Percentiles rank a stretch among this genome's conserved stretches.
phyloP scores from a whole-genome alignment of 1,139 yeast genomes.

The Blastobotrys aristatus region DNA sequence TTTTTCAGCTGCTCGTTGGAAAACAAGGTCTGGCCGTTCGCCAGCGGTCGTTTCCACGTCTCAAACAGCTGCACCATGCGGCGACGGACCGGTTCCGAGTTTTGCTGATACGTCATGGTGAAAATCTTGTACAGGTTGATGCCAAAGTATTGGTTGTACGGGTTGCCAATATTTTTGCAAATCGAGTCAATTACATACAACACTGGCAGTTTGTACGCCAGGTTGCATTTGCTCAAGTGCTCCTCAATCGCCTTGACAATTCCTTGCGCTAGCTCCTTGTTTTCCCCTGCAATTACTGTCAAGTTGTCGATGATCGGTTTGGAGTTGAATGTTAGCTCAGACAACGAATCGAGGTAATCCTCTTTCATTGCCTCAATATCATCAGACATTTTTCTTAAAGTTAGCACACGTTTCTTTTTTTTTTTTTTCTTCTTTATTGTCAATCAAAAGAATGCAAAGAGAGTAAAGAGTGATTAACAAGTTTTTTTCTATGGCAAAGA shows the following conservation, averaged over 20 bases:
- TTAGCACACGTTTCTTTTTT: background rate
- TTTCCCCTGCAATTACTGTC: slow-evolving; percentile 86
- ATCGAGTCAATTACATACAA: slow-evolving; percentile 88
- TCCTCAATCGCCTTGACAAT: slow-evolving; percentile 68
- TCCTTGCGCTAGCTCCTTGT: slow-evolving; percentile 62
- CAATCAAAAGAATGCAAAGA: background rate
- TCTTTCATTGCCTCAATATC: slow-evolving; percentile 44
- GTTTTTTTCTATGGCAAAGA: no score
- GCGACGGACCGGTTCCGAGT: slow-evolving; percentile 67
- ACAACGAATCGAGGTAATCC: slow-evolving; percentile 63
- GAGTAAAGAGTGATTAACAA: no score
- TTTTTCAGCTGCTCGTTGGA: slow-evolving; percentile 63
- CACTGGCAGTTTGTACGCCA: slow-evolving; percentile 77
- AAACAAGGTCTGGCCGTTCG: slow-evolving; percentile 64
- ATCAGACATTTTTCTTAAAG: slow-evolving; percentile 21
- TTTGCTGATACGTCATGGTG: slow-evolving; percentile 71
- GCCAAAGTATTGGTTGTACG: slow-evolving; percentile 74
- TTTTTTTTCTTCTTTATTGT: background rate
- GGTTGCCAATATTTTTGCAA: slow-evolving; percentile 84
- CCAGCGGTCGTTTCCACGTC: slow-evolving; percentile 71
- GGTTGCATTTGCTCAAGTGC: slow-evolving; percentile 63
- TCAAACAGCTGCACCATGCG: slow-evolving; percentile 72
- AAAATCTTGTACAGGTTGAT: slow-evolving; percentile 62
- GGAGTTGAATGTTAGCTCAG: slow-evolving; percentile 81
- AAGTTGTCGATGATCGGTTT: slow-evolving; percentile 82